A percentile compares a stretch with the other conserved stretches of the same genome.
These are phyloP conservation scores for Talaromyces sp. DNA, from an alignment of 2,329 filamentous ascomycete genomes.

Conservation along the genomic window DNA sequence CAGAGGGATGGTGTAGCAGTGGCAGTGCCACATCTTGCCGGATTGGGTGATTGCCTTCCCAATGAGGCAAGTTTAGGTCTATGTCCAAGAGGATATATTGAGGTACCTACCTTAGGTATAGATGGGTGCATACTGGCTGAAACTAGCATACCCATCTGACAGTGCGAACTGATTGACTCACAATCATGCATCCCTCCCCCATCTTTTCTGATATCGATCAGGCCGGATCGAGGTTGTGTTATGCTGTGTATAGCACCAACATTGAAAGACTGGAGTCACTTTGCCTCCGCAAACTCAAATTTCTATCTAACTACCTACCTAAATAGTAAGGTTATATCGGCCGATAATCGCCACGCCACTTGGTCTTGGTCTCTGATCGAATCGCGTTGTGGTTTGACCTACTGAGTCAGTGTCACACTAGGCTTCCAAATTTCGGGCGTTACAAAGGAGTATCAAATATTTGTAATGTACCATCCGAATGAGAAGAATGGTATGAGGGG, in stretches of 20 bases:
- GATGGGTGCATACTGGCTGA: too few species aligned
- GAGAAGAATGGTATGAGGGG: neutral
- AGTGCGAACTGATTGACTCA: too few species aligned
- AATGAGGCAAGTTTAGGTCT: neutral
- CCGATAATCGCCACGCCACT: neutral
- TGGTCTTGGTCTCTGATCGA: neutral
- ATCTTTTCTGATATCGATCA: too few species aligned
- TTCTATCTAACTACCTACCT: too few species aligned
- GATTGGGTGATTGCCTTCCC: neutral
- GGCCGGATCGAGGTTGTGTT: too few species aligned
- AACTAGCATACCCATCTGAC: too few species aligned
- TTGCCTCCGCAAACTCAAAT: neutral
- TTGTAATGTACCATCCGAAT: neutral
- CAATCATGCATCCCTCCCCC: too few species aligned
- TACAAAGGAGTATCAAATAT: neutral
- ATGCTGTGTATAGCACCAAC: too few species aligned
- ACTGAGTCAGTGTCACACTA: neutral
- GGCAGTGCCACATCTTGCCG: neutral
- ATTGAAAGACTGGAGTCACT: too few species aligned
- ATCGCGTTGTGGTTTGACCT: neutral
- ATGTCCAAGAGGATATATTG: neutral
- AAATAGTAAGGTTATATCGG: neutral
- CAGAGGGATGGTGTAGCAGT: neutral
- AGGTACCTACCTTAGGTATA: neutral
- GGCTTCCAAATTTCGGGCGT: neutral